Percentiles rank a stretch among this genome's conserved stretches.
Evolutionary conservation across 2,329 filamentous ascomycete genomes (phyloP).

Genomic region (Lomentospora prolificans): DNA sequence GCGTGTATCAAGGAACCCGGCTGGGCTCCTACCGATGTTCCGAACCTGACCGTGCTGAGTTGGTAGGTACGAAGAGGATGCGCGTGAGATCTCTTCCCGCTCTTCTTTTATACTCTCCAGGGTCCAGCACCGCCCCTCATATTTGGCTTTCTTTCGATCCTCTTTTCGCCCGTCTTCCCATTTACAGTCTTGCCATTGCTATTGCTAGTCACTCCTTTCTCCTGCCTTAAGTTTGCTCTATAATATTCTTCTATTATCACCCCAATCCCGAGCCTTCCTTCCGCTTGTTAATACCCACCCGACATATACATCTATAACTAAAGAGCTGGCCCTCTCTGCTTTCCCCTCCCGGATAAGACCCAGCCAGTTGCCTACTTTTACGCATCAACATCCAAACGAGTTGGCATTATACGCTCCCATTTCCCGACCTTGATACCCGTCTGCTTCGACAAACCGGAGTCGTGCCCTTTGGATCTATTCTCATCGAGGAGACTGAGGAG

Average conservation of each 20-base stretch:
- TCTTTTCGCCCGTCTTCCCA: slow-evolving; percentile 19
- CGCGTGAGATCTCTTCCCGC: slow-evolving; percentile 18
- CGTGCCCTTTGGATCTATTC: slow-evolving; percentile 6
- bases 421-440: slow-evolving; percentile 10
- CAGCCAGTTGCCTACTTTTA: slow-evolving; percentile 21
- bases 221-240: slow-evolving; percentile 18
- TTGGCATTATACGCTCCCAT: slow-evolving; percentile 13
- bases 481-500: background rate
- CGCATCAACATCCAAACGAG: slow-evolving; percentile 29
- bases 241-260: slow-evolving; percentile 28
- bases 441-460: slow-evolving; percentile 5
- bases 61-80: slow-evolving; percentile 14
- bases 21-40: slow-evolving; percentile 41
- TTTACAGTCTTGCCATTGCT: slow-evolving; percentile 11
- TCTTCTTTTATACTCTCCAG: slow-evolving; percentile 43
- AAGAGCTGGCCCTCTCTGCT: slow-evolving; percentile 48
- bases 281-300: slow-evolving; percentile 19
- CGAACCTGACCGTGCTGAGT: slow-evolving; percentile 35
- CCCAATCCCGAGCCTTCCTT: slow-evolving; percentile 13
- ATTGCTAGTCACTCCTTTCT: slow-evolving; percentile 41
- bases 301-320: slow-evolving; percentile 32
- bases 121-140: slow-evolving; percentile 40
- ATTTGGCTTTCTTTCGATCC: slow-evolving; percentile 26
- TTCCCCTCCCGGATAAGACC: slow-evolving; percentile 24
- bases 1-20: slow-evolving; percentile 39